Evolutionary conservation across 2,329 filamentous ascomycete genomes (phyloP).

Genomic region (Fusarium sp.): DNA sequence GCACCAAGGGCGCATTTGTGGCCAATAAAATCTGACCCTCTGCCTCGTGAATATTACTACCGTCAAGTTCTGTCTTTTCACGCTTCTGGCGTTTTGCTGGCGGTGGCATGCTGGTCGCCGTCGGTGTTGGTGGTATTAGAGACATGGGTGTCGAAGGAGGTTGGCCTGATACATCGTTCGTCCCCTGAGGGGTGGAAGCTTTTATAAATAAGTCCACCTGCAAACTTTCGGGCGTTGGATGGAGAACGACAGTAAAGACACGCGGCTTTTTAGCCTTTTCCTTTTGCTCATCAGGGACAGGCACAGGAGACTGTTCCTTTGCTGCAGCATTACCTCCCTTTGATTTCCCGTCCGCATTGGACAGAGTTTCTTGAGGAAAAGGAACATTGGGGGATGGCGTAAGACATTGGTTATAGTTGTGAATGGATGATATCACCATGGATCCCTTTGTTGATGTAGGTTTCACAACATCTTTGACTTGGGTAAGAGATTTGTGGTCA

Average conservation of each 20-base stretch:
- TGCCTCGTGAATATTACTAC: conserved; percentile 76
- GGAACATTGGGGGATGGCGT: conserved; percentile 89
- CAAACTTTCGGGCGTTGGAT: conserved; percentile 82
- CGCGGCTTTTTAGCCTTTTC: conserved; percentile 62
- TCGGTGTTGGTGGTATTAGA: conserved; percentile 71
- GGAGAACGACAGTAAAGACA: conserved; percentile 83
- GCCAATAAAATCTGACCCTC: conserved; percentile 81
- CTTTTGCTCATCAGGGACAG: conserved; percentile 61
- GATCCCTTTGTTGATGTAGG: conserved; percentile 67
- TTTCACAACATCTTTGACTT: conserved; percentile 69
- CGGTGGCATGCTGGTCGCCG: conserved; percentile 68
- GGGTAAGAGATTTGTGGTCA: conserved; percentile 79
- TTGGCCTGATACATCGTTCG: conserved; percentile 59
- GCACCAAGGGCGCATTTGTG: conserved; percentile 78
- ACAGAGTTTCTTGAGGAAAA: conserved; percentile 72
- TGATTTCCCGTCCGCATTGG: conserved; percentile 43
- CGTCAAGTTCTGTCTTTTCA: conserved; percentile 81
- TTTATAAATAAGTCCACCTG: conserved; percentile 82
- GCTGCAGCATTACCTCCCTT: conserved; percentile 50
- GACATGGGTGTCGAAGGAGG: conserved; percentile 76
- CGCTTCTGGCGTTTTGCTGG: conserved; percentile 76
- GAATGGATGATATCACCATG: conserved; percentile 81
- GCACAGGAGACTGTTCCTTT: conserved; percentile 67
- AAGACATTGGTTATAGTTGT: conserved; percentile 90
- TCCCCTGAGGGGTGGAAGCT: conserved; percentile 73